phyloP scores from a whole-genome alignment of 2,329 filamentous ascomycete genomes.

The Tympanopsis confertula region DNA sequence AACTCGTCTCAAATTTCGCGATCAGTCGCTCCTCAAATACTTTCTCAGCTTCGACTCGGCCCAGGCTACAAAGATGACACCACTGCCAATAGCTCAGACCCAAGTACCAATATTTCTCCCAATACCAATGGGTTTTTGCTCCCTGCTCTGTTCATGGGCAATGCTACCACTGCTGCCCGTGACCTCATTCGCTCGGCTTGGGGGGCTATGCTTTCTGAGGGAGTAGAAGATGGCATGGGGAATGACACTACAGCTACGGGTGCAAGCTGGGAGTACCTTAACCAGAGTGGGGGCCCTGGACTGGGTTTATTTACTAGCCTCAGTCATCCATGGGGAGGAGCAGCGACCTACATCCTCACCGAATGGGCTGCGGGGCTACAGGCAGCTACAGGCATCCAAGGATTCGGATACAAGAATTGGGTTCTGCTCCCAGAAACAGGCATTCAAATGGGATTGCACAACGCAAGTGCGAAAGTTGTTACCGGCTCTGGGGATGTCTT shows the following conservation, averaged over 20 bases:
- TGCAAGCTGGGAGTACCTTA: conserved; percentile 31
- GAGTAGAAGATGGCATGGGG: too few species aligned
- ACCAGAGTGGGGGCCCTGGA: conserved; percentile 22
- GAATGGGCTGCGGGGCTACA: conserved; percentile 17
- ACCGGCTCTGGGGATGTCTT: conserved; percentile 12
- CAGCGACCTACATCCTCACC: conserved; percentile 29
- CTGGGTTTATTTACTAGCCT: conserved; percentile 27
- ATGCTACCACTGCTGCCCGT: conserved; percentile 10
- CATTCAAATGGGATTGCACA: conserved; percentile 12
- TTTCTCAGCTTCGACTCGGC: conserved; percentile 16
- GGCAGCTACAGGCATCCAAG: conserved; percentile 4
- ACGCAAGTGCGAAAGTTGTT: conserved; percentile 11
- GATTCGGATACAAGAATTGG: conserved; percentile 15
- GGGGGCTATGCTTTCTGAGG: conserved; percentile 30
- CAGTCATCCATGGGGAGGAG: conserved; percentile 29
- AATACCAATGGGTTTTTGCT: conserved; percentile 32
- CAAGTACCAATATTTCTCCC: conserved; percentile 22
- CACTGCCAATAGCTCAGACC: conserved; percentile 5
- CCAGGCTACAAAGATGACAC: conserved; percentile 21
- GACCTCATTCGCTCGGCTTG: conserved; percentile 24
- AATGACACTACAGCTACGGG: conserved; percentile 21
- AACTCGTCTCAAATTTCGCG: conserved; percentile 14
- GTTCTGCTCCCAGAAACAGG: conserved; percentile 12
- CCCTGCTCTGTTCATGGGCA: conserved; percentile 17
- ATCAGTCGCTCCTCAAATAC: conserved; percentile 15